Base-by-base conservation (phyloP, 2,329 filamentous ascomycete genomes). In the Ceratocystis eucalypticola region DNA sequence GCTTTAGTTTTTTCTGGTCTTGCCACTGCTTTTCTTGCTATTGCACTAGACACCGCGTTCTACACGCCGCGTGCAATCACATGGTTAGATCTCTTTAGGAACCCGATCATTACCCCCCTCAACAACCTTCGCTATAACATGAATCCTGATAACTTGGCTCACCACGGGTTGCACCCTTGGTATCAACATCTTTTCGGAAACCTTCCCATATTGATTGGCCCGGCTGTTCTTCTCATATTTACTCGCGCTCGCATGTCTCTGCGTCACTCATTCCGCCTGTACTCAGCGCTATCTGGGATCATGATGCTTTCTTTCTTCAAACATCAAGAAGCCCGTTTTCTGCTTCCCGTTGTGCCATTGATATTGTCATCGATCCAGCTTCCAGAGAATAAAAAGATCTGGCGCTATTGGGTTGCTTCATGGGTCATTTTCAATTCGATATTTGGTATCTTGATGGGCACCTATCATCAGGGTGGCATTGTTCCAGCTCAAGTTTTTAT, bases 21-120 rank as follows among this genome's bases (percentile, higher is more conserved):
- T 45, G 74, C 86, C 62, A 92, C 90, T 63, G 80, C 85, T 61
- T 79, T 85, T 67, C 75, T 93, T 69, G 93, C 91, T 50, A 83
- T 96, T 71, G 83, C 84, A 66, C 80, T 91, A 66, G 94, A 99
- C 75, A 97, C 93, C 2, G 82, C 85, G 59, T 96, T 95, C 74
- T 96, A 96, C 74, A 78, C 82, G 59, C 73, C 80, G 67, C 80
- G 82, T 67, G 80, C 84, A 65, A 81, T 89, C 67, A 82, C 82
- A 46, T 86, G 88, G 80, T 78, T 80, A 22, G 82, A 86, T 69
- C 76, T 93, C 37, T 77, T 88, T 70, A 76, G 76, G 33, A 79
- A 82, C 65, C 89, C 89, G 0, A 81, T 88, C 62, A 84, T 93
- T 69, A 90, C 89, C 5, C 88, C 88, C 8, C 78, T 90, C 66